Conservation (phyloP, 1,139 yeast species). For the Candida mesenterica region DNA sequence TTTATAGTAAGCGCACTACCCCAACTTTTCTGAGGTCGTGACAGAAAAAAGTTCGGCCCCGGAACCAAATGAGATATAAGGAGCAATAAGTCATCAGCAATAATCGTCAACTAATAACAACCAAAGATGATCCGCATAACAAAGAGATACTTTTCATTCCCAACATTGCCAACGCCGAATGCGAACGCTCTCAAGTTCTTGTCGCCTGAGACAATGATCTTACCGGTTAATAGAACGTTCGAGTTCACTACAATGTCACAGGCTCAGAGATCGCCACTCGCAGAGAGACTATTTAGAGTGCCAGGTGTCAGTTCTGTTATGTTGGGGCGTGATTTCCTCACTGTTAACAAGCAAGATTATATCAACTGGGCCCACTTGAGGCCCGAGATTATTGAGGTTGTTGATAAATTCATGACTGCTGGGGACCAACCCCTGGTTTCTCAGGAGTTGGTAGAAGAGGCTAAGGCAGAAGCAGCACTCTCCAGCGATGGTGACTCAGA, state of each 20-base stretch:
- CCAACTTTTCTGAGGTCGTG: background rate
- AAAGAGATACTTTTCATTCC: conserved; percentile 27
- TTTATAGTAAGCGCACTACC: conserved; percentile 1
- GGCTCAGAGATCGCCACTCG: conserved; percentile 78
- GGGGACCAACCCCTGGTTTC: conserved; percentile 51
- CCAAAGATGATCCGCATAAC: conserved; percentile 1
- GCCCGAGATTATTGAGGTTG: conserved; percentile 43
- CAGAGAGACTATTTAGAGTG: conserved; percentile 71
- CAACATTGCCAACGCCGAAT: conserved; percentile 73
- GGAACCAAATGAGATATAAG: too few relatives aligned
- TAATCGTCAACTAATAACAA: too few relatives aligned
- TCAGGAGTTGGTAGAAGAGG: conserved; percentile 40
- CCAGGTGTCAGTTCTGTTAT: conserved; percentile 85
- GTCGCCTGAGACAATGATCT: conserved; percentile 43
- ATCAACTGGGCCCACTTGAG: conserved; percentile 47
- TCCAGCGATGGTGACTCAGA: conserved; percentile 35
- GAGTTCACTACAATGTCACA: conserved; percentile 71
- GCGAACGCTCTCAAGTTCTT: conserved; percentile 86
- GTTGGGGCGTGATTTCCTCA: conserved; percentile 67
- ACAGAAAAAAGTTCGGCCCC: background rate
- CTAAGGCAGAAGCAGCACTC: conserved; percentile 28
- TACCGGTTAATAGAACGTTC: conserved; percentile 65
- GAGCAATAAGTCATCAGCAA: too few relatives aligned
- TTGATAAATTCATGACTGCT: conserved; percentile 37
- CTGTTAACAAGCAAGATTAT: conserved; percentile 48